Conservation (phyloP, 768 basidiomycete species). For the Trametes maxima region DNA sequence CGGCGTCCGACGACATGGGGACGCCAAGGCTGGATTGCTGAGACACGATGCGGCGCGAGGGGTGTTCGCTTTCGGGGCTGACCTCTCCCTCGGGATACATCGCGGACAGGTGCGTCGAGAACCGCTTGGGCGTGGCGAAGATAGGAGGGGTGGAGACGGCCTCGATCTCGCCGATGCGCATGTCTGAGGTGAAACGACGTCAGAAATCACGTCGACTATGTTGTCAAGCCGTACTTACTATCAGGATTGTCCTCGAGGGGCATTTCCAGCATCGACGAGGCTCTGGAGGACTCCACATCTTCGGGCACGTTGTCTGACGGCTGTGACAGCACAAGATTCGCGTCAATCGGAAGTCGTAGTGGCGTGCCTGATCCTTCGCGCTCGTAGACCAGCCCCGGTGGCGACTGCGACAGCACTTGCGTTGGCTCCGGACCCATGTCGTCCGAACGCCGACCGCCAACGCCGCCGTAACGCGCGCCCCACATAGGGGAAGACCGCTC, state of each 20-base stretch:
- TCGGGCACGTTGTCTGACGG: constrained; percentile 37
- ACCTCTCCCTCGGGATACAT: constrained; percentile 18
- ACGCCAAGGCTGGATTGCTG: constrained; percentile 26
- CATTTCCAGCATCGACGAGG: constrained; percentile 37
- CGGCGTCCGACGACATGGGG: constrained; percentile 34
- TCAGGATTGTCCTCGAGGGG: constrained; percentile 41
- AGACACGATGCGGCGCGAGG: constrained; percentile 24
- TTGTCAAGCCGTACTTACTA: constrained; percentile 38
- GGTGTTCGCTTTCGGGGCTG: constrained; percentile 3
- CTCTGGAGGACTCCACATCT: constrained; percentile 39
- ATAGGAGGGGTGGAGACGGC: constrained; percentile 52
- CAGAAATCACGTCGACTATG: background rate
- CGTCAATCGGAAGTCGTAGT: constrained; percentile 35
- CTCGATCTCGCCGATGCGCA: constrained; percentile 55
- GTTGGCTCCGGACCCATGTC: constrained; percentile 22
- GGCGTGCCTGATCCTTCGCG: constrained; percentile 25
- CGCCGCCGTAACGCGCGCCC: constrained; percentile 24
- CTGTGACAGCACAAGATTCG: constrained; percentile 23
- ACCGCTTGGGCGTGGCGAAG: constrained; percentile 42
- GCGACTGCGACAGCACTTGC: constrained; percentile 24
- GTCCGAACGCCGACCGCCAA: constrained; percentile 24
- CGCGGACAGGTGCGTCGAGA: constrained; percentile 33
- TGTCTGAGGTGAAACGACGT: constrained; percentile 37
- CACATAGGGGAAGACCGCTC: constrained; percentile 15
- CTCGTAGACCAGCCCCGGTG: constrained; percentile 14